These are phyloP conservation scores for Misopates orontium DNA, from an alignment of 257 asterid genomes.

Conservation along the genomic window DNA sequence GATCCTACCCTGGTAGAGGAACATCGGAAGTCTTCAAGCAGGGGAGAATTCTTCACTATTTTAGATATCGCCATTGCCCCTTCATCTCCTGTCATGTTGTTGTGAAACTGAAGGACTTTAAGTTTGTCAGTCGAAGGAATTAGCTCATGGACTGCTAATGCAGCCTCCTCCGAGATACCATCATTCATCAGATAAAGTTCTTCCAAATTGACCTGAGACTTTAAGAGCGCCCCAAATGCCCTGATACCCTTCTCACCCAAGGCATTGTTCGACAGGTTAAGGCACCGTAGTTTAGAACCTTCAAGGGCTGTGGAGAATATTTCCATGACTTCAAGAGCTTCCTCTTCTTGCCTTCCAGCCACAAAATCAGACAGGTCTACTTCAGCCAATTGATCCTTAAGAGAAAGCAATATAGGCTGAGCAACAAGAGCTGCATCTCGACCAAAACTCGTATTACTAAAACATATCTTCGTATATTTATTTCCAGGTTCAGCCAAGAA, in stretches of 20 bases:
- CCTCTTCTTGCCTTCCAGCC: constrained; percentile 82
- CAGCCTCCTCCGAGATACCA: constrained; percentile 94
- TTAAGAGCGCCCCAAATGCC: constrained; percentile 75
- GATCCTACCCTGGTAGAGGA: constrained; percentile 86
- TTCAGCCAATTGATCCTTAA: constrained; percentile 69
- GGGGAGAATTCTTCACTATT: constrained; percentile 55
- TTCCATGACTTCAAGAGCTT: constrained; percentile 89
- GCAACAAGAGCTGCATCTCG: constrained; percentile 78
- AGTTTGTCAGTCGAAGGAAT: constrained; percentile 74
- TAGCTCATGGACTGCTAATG: constrained; percentile 68
- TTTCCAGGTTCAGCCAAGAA: constrained; percentile 57
- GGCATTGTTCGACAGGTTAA: constrained; percentile 82
- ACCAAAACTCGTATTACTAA: constrained; percentile 90
- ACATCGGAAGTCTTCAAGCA: constrained; percentile 78
- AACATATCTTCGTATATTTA: constrained; percentile 68
- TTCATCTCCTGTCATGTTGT: constrained; percentile 92
- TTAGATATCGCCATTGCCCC: constrained; percentile 82
- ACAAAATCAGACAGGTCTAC: constrained; percentile 90
- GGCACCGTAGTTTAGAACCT: constrained; percentile 65
- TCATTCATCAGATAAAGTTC: constrained; percentile 85
- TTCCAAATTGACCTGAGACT: constrained; percentile 69
- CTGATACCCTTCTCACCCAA: constrained; percentile 89
- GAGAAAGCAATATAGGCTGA: constrained; percentile 60
- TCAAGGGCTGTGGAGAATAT: constrained; percentile 72
- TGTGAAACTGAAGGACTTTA: constrained; percentile 75